phyloP scores from a whole-genome alignment of 129 eudicot genomes.

The Saussurea involucrata region DNA sequence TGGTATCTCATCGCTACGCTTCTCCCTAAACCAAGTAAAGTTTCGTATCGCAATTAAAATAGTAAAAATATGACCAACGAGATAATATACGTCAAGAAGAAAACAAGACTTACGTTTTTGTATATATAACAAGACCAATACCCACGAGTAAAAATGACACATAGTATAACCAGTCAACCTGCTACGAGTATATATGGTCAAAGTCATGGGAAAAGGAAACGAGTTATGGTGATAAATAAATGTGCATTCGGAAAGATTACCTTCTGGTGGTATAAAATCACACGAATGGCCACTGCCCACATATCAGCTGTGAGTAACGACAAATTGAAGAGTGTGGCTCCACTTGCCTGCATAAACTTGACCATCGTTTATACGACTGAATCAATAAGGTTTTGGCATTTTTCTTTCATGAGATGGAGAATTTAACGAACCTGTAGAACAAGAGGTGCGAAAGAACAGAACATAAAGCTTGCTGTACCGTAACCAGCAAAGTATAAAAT shows the following conservation, averaged over 20 bases:
- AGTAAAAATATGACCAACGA: background rate
- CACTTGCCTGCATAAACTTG: constrained; percentile 49
- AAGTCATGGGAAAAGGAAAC: background rate
- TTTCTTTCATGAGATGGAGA: background rate
- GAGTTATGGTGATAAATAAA: background rate
- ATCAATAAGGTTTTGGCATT: background rate
- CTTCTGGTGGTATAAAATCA: constrained; percentile 74
- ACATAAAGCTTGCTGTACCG: constrained; percentile 41
- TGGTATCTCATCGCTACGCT: background rate
- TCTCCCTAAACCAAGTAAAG: constrained; percentile 23
- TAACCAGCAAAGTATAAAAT: constrained; percentile 53
- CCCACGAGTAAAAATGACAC: constrained; percentile 59
- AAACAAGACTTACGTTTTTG: constrained; percentile 46
- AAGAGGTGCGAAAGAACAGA: constrained; percentile 53
- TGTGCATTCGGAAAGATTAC: constrained; percentile 25
- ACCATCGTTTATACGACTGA: background rate
- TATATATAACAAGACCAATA: constrained; percentile 71
- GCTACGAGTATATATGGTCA: constrained; percentile 17
- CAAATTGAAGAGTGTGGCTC: constrained; percentile 78
- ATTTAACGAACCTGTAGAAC: constrained; percentile 59
- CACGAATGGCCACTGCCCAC: constrained; percentile 89
- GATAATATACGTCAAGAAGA: background rate
- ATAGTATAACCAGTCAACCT: constrained; percentile 89
- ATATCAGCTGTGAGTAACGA: constrained; percentile 87
- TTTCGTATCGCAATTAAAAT: background rate